Evolutionary conservation across 2,329 filamentous ascomycete genomes (phyloP).

Genomic region (Colletotrichum magnum): DNA sequence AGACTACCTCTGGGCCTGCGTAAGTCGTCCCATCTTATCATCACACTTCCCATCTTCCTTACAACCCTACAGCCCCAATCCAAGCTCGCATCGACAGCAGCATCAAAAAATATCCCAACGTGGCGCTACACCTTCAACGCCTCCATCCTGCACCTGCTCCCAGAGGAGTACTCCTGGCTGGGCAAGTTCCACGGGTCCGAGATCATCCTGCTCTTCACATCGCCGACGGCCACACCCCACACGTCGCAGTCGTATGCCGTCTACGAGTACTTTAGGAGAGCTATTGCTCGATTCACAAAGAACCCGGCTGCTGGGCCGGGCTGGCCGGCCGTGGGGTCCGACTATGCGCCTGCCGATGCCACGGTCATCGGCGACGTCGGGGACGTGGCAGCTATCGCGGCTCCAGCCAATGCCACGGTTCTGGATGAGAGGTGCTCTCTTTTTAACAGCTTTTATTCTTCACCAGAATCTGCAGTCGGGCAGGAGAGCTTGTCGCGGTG

Average conservation of each 20-base stretch:
- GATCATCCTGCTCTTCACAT: conserved; percentile 44
- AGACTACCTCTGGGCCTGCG: conserved; percentile 47
- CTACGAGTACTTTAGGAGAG: conserved; percentile 44
- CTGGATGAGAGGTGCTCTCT: conserved; percentile 43
- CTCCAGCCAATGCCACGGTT: conserved; percentile 39
- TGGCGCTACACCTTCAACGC: conserved; percentile 48
- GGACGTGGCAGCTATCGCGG: conserved; percentile 22
- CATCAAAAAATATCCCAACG: conserved; percentile 41
- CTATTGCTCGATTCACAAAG: conserved; percentile 45
- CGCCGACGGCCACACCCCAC: conserved; percentile 39
- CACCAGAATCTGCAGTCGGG: conserved; percentile 32
- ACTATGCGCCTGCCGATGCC: conserved; percentile 43
- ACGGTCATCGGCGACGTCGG: conserved; percentile 43
- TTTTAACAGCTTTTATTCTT: conserved; percentile 40
- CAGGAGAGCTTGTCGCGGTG: too few species aligned
- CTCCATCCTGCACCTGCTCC: conserved; percentile 43
- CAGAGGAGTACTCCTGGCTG: conserved; percentile 42
- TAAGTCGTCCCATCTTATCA: conserved; percentile 38
- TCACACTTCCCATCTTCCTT: not conserved
- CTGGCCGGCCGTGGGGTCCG: conserved; percentile 45
- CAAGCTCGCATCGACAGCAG: conserved; percentile 43
- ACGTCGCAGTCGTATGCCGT: conserved; percentile 44
- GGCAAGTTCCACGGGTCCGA: conserved; percentile 48
- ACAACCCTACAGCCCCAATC: conserved; percentile 43
- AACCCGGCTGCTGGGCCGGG: conserved; percentile 44